A percentile compares a stretch with the other conserved stretches of the same genome.
These are phyloP conservation scores for Hyaloscypha variabilis DNA, from an alignment of 495 filamentous ascomycete species.

Conservation along the genomic window DNA sequence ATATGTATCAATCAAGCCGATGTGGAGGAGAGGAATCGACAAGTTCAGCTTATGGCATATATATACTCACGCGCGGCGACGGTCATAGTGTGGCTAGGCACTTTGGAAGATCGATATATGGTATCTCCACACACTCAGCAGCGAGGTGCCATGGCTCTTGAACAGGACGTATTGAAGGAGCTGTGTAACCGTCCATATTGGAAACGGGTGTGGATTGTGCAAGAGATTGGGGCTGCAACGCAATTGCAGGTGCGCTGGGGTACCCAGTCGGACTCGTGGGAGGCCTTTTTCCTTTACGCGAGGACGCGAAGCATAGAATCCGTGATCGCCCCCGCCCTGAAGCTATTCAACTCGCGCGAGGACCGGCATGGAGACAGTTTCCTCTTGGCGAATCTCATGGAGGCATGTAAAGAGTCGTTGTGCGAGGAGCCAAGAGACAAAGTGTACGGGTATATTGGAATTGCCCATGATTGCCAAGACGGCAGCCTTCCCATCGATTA, in stretches of 20 bases:
- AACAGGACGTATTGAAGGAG: constrained; percentile 13
- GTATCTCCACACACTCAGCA: too few relatives aligned
- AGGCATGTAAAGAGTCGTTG: too few relatives aligned
- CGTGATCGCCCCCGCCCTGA: too few relatives aligned
- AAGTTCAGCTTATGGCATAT: constrained; percentile 20
- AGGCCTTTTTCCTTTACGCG: too few relatives aligned
- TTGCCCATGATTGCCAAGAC: constrained; percentile 21
- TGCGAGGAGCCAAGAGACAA: constrained; percentile 19
- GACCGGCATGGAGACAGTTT: too few relatives aligned
- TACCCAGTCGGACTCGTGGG: not conserved
- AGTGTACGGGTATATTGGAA: constrained; percentile 21
- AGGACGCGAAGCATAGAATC: too few relatives aligned
- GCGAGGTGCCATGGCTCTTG: too few relatives aligned
- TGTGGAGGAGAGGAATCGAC: constrained; percentile 6
- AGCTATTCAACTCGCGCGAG: too few relatives aligned
- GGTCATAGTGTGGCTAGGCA: constrained; percentile 16
- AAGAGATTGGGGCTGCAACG: constrained; percentile 22
- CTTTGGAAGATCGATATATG: too few relatives aligned
- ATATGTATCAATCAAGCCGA: constrained; percentile 22
- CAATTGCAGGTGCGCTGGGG: constrained; percentile 7
- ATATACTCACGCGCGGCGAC: constrained; percentile 11
- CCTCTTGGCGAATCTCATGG: too few relatives aligned
- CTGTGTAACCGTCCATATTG: constrained; percentile 16
- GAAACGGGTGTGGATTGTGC: constrained; percentile 1
- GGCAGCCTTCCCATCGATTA: constrained; percentile 25